Percentiles rank a stretch among this genome's conserved stretches.
These are phyloP conservation scores for Leersia perrieri DNA, from an alignment of 176 grass and related monocot genomes.

Conservation along the genomic window DNA sequence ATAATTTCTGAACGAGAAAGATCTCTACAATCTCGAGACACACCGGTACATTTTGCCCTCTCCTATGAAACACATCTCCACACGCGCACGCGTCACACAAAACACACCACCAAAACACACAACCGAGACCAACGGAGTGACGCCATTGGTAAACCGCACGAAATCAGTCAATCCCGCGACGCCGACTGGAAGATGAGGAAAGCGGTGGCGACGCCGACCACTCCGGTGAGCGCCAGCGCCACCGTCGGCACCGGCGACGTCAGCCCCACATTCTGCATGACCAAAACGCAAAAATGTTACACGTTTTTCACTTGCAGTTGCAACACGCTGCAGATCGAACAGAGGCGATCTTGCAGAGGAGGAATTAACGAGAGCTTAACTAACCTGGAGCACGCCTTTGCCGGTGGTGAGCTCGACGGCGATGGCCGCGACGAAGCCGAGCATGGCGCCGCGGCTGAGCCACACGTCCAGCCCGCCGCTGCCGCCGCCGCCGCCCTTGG, in stretches of 20 bases:
- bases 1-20: too few relatives aligned
- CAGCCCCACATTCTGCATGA: constrained; percentile 61
- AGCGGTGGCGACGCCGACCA: constrained; percentile 48
- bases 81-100: not conserved
- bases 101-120: not conserved
- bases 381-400: constrained; percentile 73
- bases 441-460: constrained; percentile 80
- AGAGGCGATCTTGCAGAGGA: not conserved
- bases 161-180: constrained; percentile 41
- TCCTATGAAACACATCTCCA: not conserved
- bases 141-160: not conserved
- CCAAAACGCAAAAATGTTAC: too few relatives aligned
- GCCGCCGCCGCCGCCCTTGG: constrained; percentile 43
- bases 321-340: too few relatives aligned
- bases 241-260: constrained; percentile 52
- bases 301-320: too few relatives aligned
- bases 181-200: constrained; percentile 77
- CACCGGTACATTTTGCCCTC: not conserved
- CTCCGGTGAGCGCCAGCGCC: constrained; percentile 58
- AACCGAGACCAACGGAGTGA: not conserved
- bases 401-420: constrained; percentile 63
- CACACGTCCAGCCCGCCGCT: constrained; percentile 57
- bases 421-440: constrained; percentile 55
- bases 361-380: not conserved
- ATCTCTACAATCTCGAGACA: not conserved